These are phyloP conservation scores for Ceratonia siliqua DNA, from an alignment of 306 rosid species.

Conservation along the genomic window DNA sequence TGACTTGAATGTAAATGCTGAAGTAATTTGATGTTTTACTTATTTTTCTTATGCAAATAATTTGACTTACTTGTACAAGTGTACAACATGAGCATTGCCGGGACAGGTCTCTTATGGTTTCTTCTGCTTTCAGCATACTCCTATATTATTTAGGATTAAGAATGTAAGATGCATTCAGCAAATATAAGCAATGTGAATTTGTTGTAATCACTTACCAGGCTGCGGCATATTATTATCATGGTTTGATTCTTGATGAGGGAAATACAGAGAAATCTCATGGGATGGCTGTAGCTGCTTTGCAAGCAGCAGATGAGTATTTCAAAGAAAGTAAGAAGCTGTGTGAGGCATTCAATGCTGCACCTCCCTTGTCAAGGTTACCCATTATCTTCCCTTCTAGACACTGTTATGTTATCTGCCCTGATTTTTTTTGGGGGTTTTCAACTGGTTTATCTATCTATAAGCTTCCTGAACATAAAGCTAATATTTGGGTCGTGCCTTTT, in stretches of 20 bases:
- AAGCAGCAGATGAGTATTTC: constrained; percentile 94
- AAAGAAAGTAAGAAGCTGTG: constrained; percentile 92
- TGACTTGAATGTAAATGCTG: background rate
- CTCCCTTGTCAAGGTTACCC: constrained; percentile 79
- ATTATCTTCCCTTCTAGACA: constrained; percentile 14
- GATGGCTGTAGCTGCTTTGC: constrained; percentile 97
- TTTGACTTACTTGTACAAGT: background rate
- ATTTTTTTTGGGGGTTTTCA: background rate
- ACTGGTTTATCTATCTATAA: background rate
- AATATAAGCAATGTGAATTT: constrained; percentile 14
- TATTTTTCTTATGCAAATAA: constrained; percentile 7
- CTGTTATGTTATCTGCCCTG: constrained; percentile 5
- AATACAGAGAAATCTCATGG: constrained; percentile 95
- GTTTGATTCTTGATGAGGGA: constrained; percentile 97
- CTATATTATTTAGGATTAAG: constrained; percentile 1
- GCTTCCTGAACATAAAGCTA: background rate
- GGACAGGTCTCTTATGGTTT: constrained; percentile 3
- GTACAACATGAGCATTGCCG: background rate
- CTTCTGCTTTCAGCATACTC: constrained; percentile 21
- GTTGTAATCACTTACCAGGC: constrained; percentile 58
- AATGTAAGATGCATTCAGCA: background rate
- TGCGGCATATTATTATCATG: constrained; percentile 96
- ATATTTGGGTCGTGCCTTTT: background rate
- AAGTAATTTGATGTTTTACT: background rate
- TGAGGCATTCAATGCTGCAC: constrained; percentile 73